Conservation (phyloP, 257 asterid species). For the Handroanthus guayacan region DNA sequence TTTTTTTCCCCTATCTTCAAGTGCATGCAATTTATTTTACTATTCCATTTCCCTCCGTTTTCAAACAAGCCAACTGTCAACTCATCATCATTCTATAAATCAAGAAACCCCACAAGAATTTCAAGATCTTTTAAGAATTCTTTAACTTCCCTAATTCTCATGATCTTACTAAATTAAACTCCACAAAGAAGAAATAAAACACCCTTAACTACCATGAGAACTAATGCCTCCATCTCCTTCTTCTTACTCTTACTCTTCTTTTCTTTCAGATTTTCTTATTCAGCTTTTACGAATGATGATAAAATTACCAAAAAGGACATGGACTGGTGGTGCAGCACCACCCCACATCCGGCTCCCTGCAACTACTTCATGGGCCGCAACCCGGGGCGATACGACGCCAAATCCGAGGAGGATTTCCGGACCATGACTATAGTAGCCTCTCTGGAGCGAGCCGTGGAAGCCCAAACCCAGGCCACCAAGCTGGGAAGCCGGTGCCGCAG, state of each 20-base stretch:
- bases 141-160: conserved; percentile 16
- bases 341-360: conserved; percentile 82
- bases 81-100: conserved; percentile 27
- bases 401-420: conserved; percentile 54
- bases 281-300: background rate
- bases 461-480: conserved; percentile 41
- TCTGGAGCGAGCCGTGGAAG: conserved; percentile 56
- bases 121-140: conserved; percentile 25
- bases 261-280: background rate
- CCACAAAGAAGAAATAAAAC: background rate
- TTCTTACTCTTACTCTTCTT: conserved; percentile 34
- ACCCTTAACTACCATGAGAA: background rate
- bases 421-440: conserved; percentile 64
- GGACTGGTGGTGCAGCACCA: conserved; percentile 73
- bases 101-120: conserved; percentile 19
- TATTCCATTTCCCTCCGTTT: conserved; percentile 49
- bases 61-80: conserved; percentile 47
- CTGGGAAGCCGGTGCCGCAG: conserved; percentile 45
- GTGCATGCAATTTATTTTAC: conserved; percentile 24
- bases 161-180: conserved; percentile 20
- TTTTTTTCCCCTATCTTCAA: background rate
- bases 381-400: conserved; percentile 35
- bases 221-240: conserved; percentile 7
- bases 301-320: conserved; percentile 11
- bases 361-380: conserved; percentile 56